Base-by-base conservation (phyloP, 805 yeast genomes). In the Metschnikowia borealis region DNA sequence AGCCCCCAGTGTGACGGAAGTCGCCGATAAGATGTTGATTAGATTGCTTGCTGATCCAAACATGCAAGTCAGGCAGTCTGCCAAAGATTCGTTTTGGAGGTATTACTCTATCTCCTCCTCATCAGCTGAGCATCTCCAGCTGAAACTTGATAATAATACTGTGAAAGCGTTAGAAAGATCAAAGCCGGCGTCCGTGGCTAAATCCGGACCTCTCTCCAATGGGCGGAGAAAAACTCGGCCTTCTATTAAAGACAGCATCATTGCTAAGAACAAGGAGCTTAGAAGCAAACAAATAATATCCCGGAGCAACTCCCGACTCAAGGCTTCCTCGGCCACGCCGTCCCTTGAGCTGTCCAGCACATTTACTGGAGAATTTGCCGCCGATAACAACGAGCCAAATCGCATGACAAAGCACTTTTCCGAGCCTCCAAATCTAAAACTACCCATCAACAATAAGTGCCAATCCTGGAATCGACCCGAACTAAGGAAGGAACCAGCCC, bases 21-120 rank as follows among this genome's bases (percentile, higher is more conserved):
- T 66, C 3, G 64, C 84, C 1, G 83, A 73, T 33, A 79, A 74
- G 43, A 70, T 83, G 54, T 61, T 89, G 1, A 53, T 68, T 3
- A 83, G 80, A 57, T 84, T 92, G 18, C 70, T 94, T 0, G 63
- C 80, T 0, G 98, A 91, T 64, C 88, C 96, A 0, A 85, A 86
- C 51, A 89, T 91, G 0, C 70, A 79, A 0, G 97, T 88, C 0
- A 77, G 97, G 55, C 95, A 83, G 58, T 71, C 81, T 0, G 87
- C 85, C 71, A 78, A 96, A 62, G 70, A 74, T 2, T 75, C 89
- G 0, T 92, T 78, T 60, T 91, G 97, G 97, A 71, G 79, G 13
- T 77, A 81, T 49, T 77, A 75, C 56, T 73, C 70, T 18, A 60
- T 75, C 6, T 85, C 81, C 67, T 86, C 88, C 0, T 60, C 66